A percentile compares a stretch with the other conserved stretches of the same genome.
Evolutionary conservation across 208 protist genomes (phyloP).

Genomic region (Borovskyia barvae): DNA sequence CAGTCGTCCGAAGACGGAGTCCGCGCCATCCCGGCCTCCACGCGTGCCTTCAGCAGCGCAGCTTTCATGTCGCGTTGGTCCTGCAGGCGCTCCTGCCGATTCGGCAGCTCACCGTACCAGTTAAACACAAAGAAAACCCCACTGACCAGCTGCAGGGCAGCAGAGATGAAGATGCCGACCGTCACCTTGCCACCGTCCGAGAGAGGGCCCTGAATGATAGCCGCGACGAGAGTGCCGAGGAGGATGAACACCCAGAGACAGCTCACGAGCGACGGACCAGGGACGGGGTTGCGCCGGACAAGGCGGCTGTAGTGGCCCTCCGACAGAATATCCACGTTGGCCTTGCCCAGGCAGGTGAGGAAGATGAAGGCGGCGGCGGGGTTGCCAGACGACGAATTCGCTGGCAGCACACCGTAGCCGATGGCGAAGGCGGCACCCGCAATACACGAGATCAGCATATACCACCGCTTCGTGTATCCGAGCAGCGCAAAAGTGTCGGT

Average conservation of each 20-base stretch:
- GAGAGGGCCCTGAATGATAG: slow-evolving; percentile 40
- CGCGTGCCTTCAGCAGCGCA: background rate
- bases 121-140: slow-evolving; percentile 47
- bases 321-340: slow-evolving; percentile 54
- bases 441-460: slow-evolving; percentile 32
- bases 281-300: slow-evolving; percentile 21
- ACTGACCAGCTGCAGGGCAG: slow-evolving; percentile 27
- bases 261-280: slow-evolving; percentile 36
- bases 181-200: slow-evolving; percentile 25
- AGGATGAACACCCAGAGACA: slow-evolving; percentile 40
- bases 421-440: slow-evolving; percentile 23
- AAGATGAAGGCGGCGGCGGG: slow-evolving; percentile 43
- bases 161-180: slow-evolving; percentile 32
- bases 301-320: slow-evolving; percentile 52
- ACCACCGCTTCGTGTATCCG: slow-evolving; percentile 55
- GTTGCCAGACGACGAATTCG: slow-evolving; percentile 20
- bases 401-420: slow-evolving; percentile 37
- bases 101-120: slow-evolving; percentile 42
- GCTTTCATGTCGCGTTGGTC: background rate
- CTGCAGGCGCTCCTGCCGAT: slow-evolving; percentile 29
- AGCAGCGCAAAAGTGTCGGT: slow-evolving; percentile 38
- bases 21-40: background rate
- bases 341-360: slow-evolving; percentile 29
- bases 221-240: slow-evolving; percentile 31
- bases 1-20: background rate